These are phyloP conservation scores for Isabelozyma gotoi DNA, from an alignment of 805 yeast species.

Conservation along the genomic window DNA sequence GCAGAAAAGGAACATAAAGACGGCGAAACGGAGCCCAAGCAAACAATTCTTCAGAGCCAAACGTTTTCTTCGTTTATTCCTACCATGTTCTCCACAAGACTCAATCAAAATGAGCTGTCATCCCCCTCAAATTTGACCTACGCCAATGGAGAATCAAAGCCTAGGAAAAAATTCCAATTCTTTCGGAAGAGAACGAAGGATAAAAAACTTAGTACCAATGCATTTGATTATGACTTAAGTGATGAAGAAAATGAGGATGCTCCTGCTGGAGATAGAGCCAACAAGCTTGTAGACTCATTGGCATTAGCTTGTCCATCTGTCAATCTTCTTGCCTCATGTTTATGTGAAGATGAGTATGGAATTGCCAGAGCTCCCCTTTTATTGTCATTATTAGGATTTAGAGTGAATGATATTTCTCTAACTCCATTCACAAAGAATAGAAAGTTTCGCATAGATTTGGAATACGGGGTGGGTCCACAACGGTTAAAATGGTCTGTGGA, in stretches of 20 bases:
- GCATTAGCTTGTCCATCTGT: conserved; percentile 73
- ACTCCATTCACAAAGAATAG: conserved; percentile 38
- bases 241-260: conserved; percentile 21
- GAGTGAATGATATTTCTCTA: conserved; percentile 52
- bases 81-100: background rate
- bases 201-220: conserved; percentile 13
- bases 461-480: conserved; percentile 85
- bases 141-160: background rate
- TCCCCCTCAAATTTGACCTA: too few species aligned
- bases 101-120: background rate
- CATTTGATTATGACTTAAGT: conserved; percentile 13
- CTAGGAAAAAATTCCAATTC: conserved; percentile 3
- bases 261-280: conserved; percentile 38
- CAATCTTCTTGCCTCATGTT: conserved; percentile 68
- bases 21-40: background rate
- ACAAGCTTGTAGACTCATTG: conserved; percentile 40
- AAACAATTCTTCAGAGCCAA: background rate
- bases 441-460: conserved; percentile 68
- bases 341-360: conserved; percentile 75
- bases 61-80: background rate
- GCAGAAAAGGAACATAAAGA: too few species aligned
- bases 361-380: conserved; percentile 80
- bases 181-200: conserved; percentile 1
- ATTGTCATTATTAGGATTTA: conserved; percentile 67
- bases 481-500: conserved; percentile 78